Base-by-base conservation (phyloP, 2,329 filamentous ascomycete species). In the Malbranchea cinnamomea region DNA sequence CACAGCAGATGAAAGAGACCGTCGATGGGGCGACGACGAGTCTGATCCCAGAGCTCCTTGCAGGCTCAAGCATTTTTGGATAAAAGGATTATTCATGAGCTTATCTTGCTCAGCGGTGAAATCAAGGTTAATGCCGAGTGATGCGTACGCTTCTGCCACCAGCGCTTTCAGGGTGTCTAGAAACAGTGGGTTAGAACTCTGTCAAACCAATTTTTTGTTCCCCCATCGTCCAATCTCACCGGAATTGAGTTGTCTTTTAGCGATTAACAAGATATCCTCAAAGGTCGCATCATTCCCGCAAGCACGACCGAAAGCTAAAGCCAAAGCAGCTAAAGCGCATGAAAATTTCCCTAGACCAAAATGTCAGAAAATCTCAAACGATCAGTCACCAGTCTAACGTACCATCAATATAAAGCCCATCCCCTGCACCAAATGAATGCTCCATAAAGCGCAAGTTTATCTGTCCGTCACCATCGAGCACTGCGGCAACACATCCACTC, bases 1-100 rank as follows among this genome's bases (percentile, higher is more conserved):
- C 37, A 87, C 68, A 48, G 83, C 84, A 37, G 78, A 75, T 30
- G 68, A 63, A 23, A 85, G 71, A 3, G 63, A 68, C 12, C 80
- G 71, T 5, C 66, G 57, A 20, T 64, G 59, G 34, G 64, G 63
- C 40, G 75, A 71, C 9, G 74, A 75, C 24, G 64, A 67, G 47
- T 79, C 85, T n/a, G n/a, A n/a, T 3, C 79, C 81, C 6, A 94
- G 59, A 30, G 81, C 74, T 34, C 80, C 76, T 47, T 91, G 74
- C 16, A 89, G 71, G 44, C 81, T 80, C 8, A 94, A 62, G 33
- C 74, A 81, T 33, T 80, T 67, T 36, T 83, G 78, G 26, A 94
- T 67, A 20, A 74, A 65, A 3, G 65, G 62, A 44, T 89, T 85
- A 36, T 75, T 65, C 39, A 89, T 68, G 19, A 92, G 60, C 35